Base-by-base conservation (phyloP, 2,329 filamentous ascomycete species). In the Colletotrichum gloeosporioides region DNA sequence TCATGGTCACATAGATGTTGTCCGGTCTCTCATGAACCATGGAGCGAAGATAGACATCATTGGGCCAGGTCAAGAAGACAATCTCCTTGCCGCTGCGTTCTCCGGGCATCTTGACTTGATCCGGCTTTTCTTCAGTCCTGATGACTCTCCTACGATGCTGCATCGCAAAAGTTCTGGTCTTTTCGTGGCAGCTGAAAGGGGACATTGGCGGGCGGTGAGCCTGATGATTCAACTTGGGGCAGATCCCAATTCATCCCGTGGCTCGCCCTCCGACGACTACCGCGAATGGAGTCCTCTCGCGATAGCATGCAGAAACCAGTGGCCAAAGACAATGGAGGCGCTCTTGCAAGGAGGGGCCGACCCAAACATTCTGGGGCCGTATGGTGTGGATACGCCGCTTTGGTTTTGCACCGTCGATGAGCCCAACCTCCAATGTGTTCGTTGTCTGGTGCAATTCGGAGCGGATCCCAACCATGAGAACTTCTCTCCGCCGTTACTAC, bases 81-180 rank as follows among this genome's bases (percentile, higher is more conserved):
- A 3, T 3, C 44, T 53, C 44, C 44, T 53, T 53, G 44, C 44
- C 44, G 44, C 44, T 22, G 44, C n/a, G 44, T 53, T 53, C 2
- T 53, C 44, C 44, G 44, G 44, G 6, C 44, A 53, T 53, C 44
- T 53, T 2, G 44, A 53, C 10, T 53, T 22, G 44, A 53, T 53
- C 44, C n/a, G 44, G n/a, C 44, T 53, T 22, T 53, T 53, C 44
- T 53, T 0, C 44, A 53, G 6, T 13, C 12, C 44, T 7, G 0
- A 4, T 22, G 44, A 0, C 4, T 53, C 44, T 2, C 2, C n/a
- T 53, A 22, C 2, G 2, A 13, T 2, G 2, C 44, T 2, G 10
- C 44, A 22, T 1, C 44, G 0, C n/a, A 53, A 22, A 4, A 22
- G 6, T 53, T 22, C n/a, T 13, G 2, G 44, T 53, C 44, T 22